Evolutionary conservation across 2,329 filamentous ascomycete genomes (phyloP).

Genomic region (Scedosporium dehoogii): DNA sequence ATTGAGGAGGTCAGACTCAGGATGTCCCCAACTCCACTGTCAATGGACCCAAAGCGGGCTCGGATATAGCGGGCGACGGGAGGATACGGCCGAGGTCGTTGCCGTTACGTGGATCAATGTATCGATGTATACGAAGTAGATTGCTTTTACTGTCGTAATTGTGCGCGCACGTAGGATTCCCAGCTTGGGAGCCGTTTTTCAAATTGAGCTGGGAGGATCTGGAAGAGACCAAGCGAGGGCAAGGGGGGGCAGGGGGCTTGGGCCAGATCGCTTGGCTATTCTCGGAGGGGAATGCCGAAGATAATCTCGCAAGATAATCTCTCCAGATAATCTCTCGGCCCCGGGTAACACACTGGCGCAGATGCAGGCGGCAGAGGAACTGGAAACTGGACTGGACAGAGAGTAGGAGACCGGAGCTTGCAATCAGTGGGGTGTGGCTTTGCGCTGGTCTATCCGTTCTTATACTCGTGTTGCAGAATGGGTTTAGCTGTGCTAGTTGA

Average conservation of each 20-base stretch:
- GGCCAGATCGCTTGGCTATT: not conserved
- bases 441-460: too few species aligned
- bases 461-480: too few species aligned
- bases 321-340: not conserved
- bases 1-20: not conserved
- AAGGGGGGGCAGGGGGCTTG: not conserved
- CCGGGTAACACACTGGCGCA: too few species aligned
- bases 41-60: too few species aligned
- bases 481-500: too few species aligned
- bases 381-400: not conserved
- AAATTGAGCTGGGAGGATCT: not conserved
- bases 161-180: not conserved
- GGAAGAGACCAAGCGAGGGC: not conserved
- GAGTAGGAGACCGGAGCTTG: not conserved
- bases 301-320: not conserved
- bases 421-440: too few species aligned
- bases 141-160: not conserved
- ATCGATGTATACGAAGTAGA: too few species aligned
- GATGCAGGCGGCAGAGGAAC: not conserved
- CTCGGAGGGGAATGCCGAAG: not conserved
- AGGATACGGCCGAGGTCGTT: not conserved
- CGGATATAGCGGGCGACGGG: too few species aligned
- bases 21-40: too few species aligned
- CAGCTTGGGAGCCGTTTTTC: not conserved
- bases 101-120: not conserved